phyloP scores from a whole-genome alignment of 495 filamentous ascomycete species.

The Aspergillus nanangensis region DNA sequence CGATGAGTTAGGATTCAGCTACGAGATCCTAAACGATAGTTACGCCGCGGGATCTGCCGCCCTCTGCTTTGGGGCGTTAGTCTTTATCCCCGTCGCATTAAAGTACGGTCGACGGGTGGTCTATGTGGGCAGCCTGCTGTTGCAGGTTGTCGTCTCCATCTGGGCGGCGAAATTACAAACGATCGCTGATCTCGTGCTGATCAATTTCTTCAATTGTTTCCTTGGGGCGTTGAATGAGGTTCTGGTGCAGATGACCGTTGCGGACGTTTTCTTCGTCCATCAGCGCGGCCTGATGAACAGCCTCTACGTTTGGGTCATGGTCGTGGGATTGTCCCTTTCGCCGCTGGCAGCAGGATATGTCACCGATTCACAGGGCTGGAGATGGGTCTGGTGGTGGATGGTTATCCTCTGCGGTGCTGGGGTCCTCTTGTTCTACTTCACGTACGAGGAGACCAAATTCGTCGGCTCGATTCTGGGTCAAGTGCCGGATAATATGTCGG shows the following conservation, averaged over 20 bases:
- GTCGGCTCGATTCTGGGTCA: not conserved
- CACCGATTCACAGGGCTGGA: slow-evolving; percentile 40
- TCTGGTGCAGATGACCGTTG: slow-evolving; percentile 42
- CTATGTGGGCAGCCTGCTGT: slow-evolving; percentile 32
- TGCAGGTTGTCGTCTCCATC: slow-evolving; percentile 30
- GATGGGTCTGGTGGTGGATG: slow-evolving; percentile 51
- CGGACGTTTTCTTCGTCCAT: slow-evolving; percentile 47
- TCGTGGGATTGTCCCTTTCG: slow-evolving; percentile 29
- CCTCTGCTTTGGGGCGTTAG: slow-evolving; percentile 34
- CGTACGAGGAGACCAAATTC: slow-evolving; percentile 43
- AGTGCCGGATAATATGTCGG: not conserved
- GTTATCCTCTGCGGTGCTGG: slow-evolving; percentile 39
- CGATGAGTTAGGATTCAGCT: slow-evolving; percentile 29
- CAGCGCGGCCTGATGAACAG: slow-evolving; percentile 38
- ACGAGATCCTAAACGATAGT: slow-evolving; percentile 30
- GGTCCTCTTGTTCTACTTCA: slow-evolving; percentile 31
- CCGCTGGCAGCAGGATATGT: slow-evolving; percentile 44
- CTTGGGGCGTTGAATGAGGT: slow-evolving; percentile 38
- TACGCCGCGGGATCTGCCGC: slow-evolving; percentile 32
- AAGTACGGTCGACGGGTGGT: slow-evolving; percentile 43
- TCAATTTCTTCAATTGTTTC: slow-evolving; percentile 29
- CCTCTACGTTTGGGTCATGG: slow-evolving; percentile 30
- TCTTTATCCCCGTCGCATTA: slow-evolving; percentile 43
- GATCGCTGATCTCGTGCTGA: slow-evolving; percentile 24
- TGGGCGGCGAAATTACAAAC: slow-evolving; percentile 34